phyloP scores from a whole-genome alignment of 345 rosid genomes.

The Murraya koenigii region DNA sequence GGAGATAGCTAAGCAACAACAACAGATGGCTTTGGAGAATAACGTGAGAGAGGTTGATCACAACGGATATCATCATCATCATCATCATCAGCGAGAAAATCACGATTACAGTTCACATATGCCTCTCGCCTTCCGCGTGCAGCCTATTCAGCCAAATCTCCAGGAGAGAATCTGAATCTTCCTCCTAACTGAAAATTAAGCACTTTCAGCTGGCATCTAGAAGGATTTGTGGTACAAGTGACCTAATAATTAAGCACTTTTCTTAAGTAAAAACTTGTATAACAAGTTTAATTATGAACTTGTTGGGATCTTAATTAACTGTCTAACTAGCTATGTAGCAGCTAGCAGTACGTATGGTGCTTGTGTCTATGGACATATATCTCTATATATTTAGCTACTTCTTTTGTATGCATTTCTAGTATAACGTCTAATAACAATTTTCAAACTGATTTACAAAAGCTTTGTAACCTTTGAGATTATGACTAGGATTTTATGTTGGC shows the following conservation, averaged over 20 bases:
- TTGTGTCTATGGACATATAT: not conserved
- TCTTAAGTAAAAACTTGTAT: not conserved
- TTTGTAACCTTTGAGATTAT: too few relatives aligned
- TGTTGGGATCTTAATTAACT: not conserved
- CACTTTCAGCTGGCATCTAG: not conserved
- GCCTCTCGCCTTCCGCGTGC: constrained; percentile 50
- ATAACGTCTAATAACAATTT: too few relatives aligned
- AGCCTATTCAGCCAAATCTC: constrained; percentile 58
- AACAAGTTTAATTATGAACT: not conserved
- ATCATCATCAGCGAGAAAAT: constrained; percentile 12
- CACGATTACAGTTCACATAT: constrained; percentile 30
- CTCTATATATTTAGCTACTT: too few relatives aligned
- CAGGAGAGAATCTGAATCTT: constrained; percentile 37
- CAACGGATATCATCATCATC: not conserved
- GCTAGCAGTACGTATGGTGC: not conserved
- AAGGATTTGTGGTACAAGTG: not conserved
- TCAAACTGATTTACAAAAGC: too few relatives aligned
- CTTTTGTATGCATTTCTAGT: not conserved
- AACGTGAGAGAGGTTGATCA: constrained; percentile 39
- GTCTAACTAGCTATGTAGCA: not conserved
- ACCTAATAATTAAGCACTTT: not conserved
- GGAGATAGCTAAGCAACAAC: constrained; percentile 27
- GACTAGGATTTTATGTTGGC: too few relatives aligned
- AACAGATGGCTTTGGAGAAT: constrained; percentile 47
- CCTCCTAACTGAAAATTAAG: not conserved